Evolutionary conservation across 2,329 filamentous ascomycete species (phyloP), one percentile per base, ranked within the genome.

Genomic region (Penicillium digitatum): DNA sequence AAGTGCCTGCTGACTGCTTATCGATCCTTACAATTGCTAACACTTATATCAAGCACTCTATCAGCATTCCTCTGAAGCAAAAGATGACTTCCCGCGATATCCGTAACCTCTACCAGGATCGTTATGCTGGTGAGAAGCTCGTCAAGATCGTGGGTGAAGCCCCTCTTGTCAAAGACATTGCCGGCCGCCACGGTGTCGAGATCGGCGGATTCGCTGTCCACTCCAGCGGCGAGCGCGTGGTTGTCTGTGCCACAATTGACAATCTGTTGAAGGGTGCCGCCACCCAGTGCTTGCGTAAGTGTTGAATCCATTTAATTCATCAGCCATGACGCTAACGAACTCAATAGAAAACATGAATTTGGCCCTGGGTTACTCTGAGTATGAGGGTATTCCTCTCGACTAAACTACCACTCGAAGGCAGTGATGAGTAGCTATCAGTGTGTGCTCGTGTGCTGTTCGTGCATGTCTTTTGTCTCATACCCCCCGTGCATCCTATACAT

Each of bases 181-280:
- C 84, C 64, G 85, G 88, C 60, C 89, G 87, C 77, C 93, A 97
- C 71, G 88, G 89, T 22, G 87, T 95, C 4, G 92, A 97, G 77
- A 91, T 99, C 73, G 94, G 94, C 56, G 92, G 89, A 0, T 97
- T 97, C 68, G 91, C 90, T n/a, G 90, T 96, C 37, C 88, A 96
- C 76, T 90, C 84, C 64, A 86, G 84, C 22, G 93, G 93, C 55
- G 94, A 91, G 82, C 83, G 94, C 48, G 92, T 95, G 0, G 93
- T 97, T n/a, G 84, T 97, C 60, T 95, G 92, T 70, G 89, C 88
- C 18, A 95, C 89, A 3, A 96, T 96, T 67, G 92, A 96, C 75
- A 96, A 96, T 75, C 77, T 96, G 63, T 81, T 94, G 66, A 96
- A 96, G 83, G 92, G 92, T 57, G 92, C 92, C 51, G 89, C 89